These are phyloP conservation scores for Wickerhamomyces chambardii DNA, from an alignment of 805 yeast species.

Conservation along the genomic window DNA sequence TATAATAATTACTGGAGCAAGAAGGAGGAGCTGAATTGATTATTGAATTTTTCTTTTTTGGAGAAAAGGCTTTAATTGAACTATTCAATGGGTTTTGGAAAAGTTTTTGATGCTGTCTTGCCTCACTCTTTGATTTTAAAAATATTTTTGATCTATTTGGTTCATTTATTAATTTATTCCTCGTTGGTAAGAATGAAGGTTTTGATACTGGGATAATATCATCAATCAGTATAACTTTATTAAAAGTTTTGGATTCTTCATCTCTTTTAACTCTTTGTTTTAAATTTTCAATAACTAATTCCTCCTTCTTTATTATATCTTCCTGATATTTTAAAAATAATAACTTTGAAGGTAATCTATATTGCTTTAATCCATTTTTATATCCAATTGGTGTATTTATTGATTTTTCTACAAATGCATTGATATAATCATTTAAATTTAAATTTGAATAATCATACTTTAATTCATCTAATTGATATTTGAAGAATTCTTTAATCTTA, in stretches of 20 bases:
- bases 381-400: background rate
- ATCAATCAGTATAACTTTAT: slow-evolving; percentile 17
- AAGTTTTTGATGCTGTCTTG: slow-evolving; percentile 6
- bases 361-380: slow-evolving; percentile 11
- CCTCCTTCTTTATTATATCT: slow-evolving; percentile 23
- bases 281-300: slow-evolving; percentile 23
- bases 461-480: slow-evolving; percentile 10
- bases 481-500: slow-evolving; percentile 12
- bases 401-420: slow-evolving; percentile 1
- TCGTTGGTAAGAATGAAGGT: background rate
- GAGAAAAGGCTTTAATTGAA: no score
- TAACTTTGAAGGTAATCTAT: slow-evolving; percentile 24
- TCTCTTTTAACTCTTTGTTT: slow-evolving; percentile 20
- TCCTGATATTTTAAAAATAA: slow-evolving; percentile 22
- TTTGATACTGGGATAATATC: slow-evolving; percentile 10
- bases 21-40: no score
- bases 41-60: no score
- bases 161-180: background rate
- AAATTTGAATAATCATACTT: slow-evolving; percentile 3
- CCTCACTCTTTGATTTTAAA: slow-evolving; percentile 15
- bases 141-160: slow-evolving; percentile 14
- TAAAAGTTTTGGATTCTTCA: slow-evolving; percentile 21
- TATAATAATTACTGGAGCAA: no score
- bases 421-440: slow-evolving; percentile 10
- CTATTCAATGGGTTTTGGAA: slow-evolving; percentile 13